Conservation (phyloP, 805 yeast genomes). For the Candida endomychidarum region DNA sequence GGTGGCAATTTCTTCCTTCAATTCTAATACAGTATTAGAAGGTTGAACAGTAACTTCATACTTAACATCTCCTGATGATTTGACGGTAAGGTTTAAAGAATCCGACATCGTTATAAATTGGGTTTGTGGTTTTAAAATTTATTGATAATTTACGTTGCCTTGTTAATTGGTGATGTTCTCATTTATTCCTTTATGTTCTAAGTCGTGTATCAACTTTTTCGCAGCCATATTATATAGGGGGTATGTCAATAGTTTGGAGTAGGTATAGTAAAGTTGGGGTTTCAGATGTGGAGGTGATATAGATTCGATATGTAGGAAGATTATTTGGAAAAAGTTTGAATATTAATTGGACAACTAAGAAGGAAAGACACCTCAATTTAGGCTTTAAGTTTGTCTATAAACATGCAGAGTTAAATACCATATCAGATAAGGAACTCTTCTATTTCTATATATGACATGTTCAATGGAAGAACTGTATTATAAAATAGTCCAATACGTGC, state of each 20-base stretch:
- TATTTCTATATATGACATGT: no score
- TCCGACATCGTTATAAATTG: constrained; percentile 8
- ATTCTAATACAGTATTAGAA: constrained; percentile 57
- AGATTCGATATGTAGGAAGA: no score
- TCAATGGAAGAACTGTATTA: no score
- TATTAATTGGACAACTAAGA: no score
- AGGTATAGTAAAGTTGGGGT: neutral
- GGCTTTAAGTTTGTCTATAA: no score
- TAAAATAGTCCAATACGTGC: no score
- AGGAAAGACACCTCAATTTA: no score
- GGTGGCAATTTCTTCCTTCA: constrained; percentile 64
- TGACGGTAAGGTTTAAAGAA: constrained; percentile 27
- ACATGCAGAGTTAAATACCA: no score
- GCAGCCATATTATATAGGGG: constrained; percentile 1
- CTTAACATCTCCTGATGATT: constrained; percentile 74
- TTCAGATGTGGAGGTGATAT: neutral
- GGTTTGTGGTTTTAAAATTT: neutral
- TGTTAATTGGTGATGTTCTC: constrained; percentile 2
- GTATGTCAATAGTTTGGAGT: no score
- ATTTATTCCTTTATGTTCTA: constrained; percentile 1
- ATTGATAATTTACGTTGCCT: neutral
- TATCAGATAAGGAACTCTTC: no score
- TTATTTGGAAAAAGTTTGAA: no score
- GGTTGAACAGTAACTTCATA: constrained; percentile 61
- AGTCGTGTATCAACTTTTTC: constrained; percentile 2